These are phyloP conservation scores for Penicillium taxi DNA, from an alignment of 495 filamentous ascomycete species.

Conservation along the genomic window DNA sequence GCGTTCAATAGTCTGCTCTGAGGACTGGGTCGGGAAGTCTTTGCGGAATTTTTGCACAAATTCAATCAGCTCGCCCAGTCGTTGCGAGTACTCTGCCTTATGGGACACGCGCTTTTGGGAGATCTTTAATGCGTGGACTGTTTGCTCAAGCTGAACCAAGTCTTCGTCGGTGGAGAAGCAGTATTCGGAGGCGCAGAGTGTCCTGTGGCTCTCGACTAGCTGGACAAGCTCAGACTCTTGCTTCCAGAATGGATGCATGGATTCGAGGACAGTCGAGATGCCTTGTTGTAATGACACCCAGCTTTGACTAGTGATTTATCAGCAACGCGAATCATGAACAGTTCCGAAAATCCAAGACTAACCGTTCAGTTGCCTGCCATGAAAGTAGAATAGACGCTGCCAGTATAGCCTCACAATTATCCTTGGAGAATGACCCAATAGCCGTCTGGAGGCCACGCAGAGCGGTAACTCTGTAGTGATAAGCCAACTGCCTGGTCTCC, in stretches of 20 bases:
- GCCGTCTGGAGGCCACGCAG: conserved; percentile 82
- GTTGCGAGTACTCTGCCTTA: conserved; percentile 63
- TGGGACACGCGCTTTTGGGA: conserved; percentile 64
- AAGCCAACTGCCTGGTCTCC: conserved; percentile 75
- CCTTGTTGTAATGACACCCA: conserved; percentile 92
- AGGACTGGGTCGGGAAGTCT: conserved; percentile 61
- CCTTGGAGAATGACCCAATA: conserved; percentile 73
- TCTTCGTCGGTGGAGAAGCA: conserved; percentile 53
- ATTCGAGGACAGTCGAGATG: conserved; percentile 78
- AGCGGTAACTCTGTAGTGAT: conserved; percentile 79
- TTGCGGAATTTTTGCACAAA: conserved; percentile 75
- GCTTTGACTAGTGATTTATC: conserved; percentile 55
- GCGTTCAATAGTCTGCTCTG: conserved; percentile 79
- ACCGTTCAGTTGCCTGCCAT: conserved; percentile 98
- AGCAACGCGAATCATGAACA: conserved; percentile 21
- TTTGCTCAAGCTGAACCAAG: conserved; percentile 55
- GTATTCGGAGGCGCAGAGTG: conserved; percentile 46
- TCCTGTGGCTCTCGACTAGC: conserved; percentile 62
- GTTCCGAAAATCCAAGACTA: conserved; percentile 38
- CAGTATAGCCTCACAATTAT: conserved; percentile 84
- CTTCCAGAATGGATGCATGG: conserved; percentile 84
- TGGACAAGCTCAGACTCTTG: conserved; percentile 77
- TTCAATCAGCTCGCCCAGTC: conserved; percentile 67
- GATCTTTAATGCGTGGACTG: conserved; percentile 47
- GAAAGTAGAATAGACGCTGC: conserved; percentile 88